Evolutionary conservation across 768 basidiomycete genomes (phyloP), one percentile per base, ranked within the genome.

Genomic region (Lactifluus echinatus): DNA sequence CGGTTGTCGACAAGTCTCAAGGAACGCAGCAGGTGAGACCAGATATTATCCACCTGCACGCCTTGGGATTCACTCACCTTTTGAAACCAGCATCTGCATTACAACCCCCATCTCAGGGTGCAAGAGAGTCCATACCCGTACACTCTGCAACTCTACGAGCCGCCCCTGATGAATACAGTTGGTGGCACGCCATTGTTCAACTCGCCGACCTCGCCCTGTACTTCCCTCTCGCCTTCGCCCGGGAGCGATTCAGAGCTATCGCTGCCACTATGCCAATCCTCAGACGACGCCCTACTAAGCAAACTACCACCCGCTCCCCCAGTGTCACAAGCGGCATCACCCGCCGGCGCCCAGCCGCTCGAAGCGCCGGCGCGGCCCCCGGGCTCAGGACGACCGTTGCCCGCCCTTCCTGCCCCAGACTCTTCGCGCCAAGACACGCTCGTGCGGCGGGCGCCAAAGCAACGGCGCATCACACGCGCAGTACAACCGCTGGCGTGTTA

Each of bases 401-500:
- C 21, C 14, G 24, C 8, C 8, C n/a, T 28, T n/a, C 46, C 39
- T 11, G 39, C 31, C 10, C 19, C 7, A 14, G 40, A 43, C 12
- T 14, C 24, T 2, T 15, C 33, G 4, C n/a, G n/a, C 8, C 51
- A 8, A n/a, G 57, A 49, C 3, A n/a, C 1, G 3, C 34, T 49
- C 39, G 52, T 39, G 23, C 57, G 52, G 52, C 57, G 57, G 21
- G 53, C 43, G 42, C 58, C 53, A 37, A 59, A 59, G n/a, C 48
- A 47, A 49, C 59, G 59, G 48, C 59, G 56, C 50, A 6, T 28
- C 28, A 46, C 56, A 23, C 55, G 56, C 19, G 29, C 50, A 21
- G 55, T 60, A 15, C 59, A 60, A 31, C 59, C 55, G 29, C 49
- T 60, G 26, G 59, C 59, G 1, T 60, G 59, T 26, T 60, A 10